A percentile compares a stretch with the other conserved stretches of the same genome.
Evolutionary conservation across 371 early-diverging fungal genomes (phyloP).

Genomic region (Batkoa obscura): DNA sequence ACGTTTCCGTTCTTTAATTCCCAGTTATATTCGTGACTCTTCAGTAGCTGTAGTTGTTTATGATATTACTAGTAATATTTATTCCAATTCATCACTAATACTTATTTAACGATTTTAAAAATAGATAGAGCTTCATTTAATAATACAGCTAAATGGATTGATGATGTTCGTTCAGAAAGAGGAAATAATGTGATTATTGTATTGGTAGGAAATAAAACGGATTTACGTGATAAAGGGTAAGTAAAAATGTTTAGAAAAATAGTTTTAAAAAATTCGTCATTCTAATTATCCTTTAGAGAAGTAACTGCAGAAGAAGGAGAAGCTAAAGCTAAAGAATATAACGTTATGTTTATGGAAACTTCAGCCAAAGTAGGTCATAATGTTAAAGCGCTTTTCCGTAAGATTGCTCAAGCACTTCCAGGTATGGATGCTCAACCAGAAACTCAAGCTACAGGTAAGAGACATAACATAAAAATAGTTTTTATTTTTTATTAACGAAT

Average conservation of each 20-base stretch:
- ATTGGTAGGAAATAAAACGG: constrained; percentile 99
- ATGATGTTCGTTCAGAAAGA: constrained; percentile 92
- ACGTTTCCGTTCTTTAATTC: constrained; percentile 90
- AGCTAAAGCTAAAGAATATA: constrained; percentile 81
- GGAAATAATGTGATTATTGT: constrained; percentile 94
- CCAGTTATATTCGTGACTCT: constrained; percentile 96
- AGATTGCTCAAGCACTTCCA: constrained; percentile 88
- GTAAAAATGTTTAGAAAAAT: not conserved
- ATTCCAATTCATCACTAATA: not conserved
- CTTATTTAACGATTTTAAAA: not conserved
- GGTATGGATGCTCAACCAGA: constrained; percentile 39
- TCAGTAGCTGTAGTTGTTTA: constrained; percentile 97
- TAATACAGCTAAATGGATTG: constrained; percentile 96
- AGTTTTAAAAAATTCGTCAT: constrained; percentile 7
- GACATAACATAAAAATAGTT: not conserved
- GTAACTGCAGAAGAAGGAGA: constrained; percentile 94
- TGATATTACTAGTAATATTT: constrained; percentile 69
- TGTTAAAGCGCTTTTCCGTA: constrained; percentile 86
- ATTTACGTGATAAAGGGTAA: constrained; percentile 79
- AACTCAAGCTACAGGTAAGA: not conserved
- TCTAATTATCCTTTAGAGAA: constrained; percentile 20
- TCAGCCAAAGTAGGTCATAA: constrained; percentile 93
- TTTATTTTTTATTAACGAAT: not conserved
- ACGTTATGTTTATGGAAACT: constrained; percentile 93
- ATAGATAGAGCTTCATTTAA: constrained; percentile 77